Evolutionary conservation across 2,329 filamentous ascomycete genomes (phyloP), one percentile per base, ranked within the genome.

Genomic region (Fusarium algeriense): DNA sequence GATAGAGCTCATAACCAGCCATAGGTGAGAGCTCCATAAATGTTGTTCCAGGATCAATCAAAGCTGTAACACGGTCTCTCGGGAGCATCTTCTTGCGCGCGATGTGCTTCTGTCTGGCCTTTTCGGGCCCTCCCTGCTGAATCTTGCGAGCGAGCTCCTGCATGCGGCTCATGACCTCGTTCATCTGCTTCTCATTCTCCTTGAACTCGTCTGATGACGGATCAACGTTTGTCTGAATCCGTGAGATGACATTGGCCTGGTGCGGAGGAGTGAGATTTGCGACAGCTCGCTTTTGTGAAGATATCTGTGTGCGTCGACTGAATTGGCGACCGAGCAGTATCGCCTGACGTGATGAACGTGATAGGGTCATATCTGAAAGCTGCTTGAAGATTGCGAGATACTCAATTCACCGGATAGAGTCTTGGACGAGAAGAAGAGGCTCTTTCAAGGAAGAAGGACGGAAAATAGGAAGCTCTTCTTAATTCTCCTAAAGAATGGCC

Each of bases 21-120:
- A 98, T 85, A n/a, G 94, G 90, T 20, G 93, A 97, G n/a, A 99
- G 86, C 83, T 99, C 95, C 68, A 99, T 82, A 78, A 99, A 98
- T 0, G 92, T 92, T 4, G 93, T 95, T 7, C 95, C 95, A 0
- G 93, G 92, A 78, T 99, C 95, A 69, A 98, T 88, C 70, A 99
- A 84, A 7, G 94, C 92, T 0, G 94, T 92, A 58, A 99, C 89
- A 37, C 95, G 91, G 81, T 98, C 95, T 71, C 96, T 86, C 5
- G 95, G 94, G 61, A 99, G 87, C 94, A 98, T 97, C 87, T 98
- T 98, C 71, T 93, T 93, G 75, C 95, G 87, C 37, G 91, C 89
- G 26, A 97, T 82, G 79, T 98, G 95, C 84, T 98, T 98, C 71
- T 95, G 90, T 64, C 92, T 87, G 7, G 95, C 93, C 80, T 96